A percentile compares a stretch with the other conserved stretches of the same genome.
phyloP scores from a whole-genome alignment of 2,329 filamentous ascomycete species.

The Sclerotinia sclerotiorum region DNA sequence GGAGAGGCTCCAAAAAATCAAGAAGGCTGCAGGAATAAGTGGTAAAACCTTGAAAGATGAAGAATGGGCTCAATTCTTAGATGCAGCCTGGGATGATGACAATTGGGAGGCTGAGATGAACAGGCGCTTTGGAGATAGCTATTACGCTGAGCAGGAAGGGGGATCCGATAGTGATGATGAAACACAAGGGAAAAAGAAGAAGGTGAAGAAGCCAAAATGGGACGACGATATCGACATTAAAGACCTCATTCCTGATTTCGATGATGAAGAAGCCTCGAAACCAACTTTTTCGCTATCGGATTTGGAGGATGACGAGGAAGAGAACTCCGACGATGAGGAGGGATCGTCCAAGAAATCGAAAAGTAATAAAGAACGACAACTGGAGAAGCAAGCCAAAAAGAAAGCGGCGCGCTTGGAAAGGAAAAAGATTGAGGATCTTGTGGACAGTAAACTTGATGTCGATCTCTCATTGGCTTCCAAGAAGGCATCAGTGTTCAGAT shows the following conservation, averaged over 20 bases:
- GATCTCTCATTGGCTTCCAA: constrained; percentile 60
- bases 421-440: constrained; percentile 78
- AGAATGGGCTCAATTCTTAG: constrained; percentile 81
- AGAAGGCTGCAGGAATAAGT: constrained; percentile 78
- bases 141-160: constrained; percentile 72
- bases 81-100: constrained; percentile 84
- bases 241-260: constrained; percentile 84
- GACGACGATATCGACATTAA: constrained; percentile 98
- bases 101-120: constrained; percentile 91
- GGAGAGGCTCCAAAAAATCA: constrained; percentile 82
- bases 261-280: constrained; percentile 51
- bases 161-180: constrained; percentile 62
- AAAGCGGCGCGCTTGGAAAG: constrained; percentile 78
- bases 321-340: constrained; percentile 44
- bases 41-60: constrained; percentile 68
- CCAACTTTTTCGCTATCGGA: constrained; percentile 59
- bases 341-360: constrained; percentile 55
- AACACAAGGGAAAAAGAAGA: constrained; percentile 53
- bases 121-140: constrained; percentile 82
- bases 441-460: constrained; percentile 78
- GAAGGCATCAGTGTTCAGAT: constrained; percentile 66
- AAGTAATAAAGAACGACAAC: constrained; percentile 60
- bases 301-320: constrained; percentile 45
- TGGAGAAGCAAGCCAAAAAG: constrained; percentile 58
- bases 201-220: constrained; percentile 82